Percentiles rank a stretch among this genome's conserved stretches.
Evolutionary conservation across 2,329 filamentous ascomycete genomes (phyloP).

Genomic region (Ophiostoma angusticollis): DNA sequence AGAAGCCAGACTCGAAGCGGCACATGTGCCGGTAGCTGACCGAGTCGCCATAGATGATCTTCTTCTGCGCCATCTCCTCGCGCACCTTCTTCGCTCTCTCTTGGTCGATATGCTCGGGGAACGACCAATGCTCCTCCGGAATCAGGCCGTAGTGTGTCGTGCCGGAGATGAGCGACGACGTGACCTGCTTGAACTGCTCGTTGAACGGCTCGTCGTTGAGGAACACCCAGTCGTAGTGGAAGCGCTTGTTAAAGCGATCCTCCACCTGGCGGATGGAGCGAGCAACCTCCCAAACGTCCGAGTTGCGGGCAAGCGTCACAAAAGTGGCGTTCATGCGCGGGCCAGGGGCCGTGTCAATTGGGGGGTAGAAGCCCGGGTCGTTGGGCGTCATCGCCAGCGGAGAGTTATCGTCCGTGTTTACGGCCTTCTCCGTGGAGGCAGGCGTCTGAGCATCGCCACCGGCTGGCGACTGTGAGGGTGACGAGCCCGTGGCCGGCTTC

Average conservation of each 20-base stretch:
- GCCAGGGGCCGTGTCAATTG: slow-evolving; percentile 43
- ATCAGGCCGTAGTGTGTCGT: slow-evolving; percentile 87
- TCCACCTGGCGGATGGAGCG: slow-evolving; percentile 92
- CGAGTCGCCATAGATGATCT: slow-evolving; percentile 98
- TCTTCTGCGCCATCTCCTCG: slow-evolving; percentile 83
- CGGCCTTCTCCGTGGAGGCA: slow-evolving; percentile 21
- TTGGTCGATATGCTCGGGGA: slow-evolving; percentile 89
- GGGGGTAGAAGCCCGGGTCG: slow-evolving; percentile 39
- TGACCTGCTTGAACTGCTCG: slow-evolving; percentile 85
- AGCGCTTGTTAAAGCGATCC: slow-evolving; percentile 94
- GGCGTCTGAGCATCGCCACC: not conserved
- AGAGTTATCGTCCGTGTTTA: slow-evolving; percentile 13
- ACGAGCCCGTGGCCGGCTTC: not conserved
- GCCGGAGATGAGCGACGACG: slow-evolving; percentile 77
- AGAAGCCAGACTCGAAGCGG: slow-evolving; percentile 97
- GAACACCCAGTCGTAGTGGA: slow-evolving; percentile 99
- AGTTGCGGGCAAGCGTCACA: slow-evolving; percentile 86
- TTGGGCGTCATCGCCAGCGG: slow-evolving; percentile 40
- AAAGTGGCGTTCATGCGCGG: slow-evolving; percentile 94
- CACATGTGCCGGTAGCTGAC: slow-evolving; percentile 99
- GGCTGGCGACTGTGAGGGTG: not conserved
- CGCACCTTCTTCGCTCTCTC: slow-evolving; percentile 82
- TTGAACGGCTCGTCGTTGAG: slow-evolving; percentile 94
- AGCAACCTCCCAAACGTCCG: slow-evolving; percentile 91
- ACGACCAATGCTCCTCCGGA: slow-evolving; percentile 89